phyloP scores from a whole-genome alignment of 2,329 filamentous ascomycete species.

The Alternaria sp. region DNA sequence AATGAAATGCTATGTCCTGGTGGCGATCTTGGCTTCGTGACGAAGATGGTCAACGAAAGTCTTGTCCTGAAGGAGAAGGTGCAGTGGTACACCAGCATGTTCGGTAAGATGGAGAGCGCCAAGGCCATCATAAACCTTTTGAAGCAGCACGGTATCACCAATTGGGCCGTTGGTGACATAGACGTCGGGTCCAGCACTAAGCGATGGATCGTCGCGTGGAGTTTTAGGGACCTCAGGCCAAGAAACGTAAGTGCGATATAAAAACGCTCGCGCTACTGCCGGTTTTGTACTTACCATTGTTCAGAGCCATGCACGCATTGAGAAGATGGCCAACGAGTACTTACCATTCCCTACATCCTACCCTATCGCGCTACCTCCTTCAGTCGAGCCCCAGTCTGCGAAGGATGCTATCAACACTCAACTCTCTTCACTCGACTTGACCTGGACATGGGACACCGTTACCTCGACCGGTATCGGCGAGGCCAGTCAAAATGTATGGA shows the following conservation, averaged over 20 bases:
- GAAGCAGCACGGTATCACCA: conserved; percentile 67
- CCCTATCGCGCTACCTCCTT: conserved; percentile 55
- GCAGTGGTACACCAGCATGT: conserved; percentile 90
- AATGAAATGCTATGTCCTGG: conserved; percentile 86
- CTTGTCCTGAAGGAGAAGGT: conserved; percentile 67
- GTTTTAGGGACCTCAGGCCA: conserved; percentile 74
- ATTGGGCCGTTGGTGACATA: conserved; percentile 84
- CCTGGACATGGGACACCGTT: conserved; percentile 70
- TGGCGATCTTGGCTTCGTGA: conserved; percentile 79
- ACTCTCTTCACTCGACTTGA: conserved; percentile 65
- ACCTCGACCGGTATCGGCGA: conserved; percentile 67
- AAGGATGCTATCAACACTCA: conserved; percentile 57
- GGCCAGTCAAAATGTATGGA: conserved; percentile 78
- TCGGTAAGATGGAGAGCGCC: conserved; percentile 79
- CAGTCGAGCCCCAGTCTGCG: conserved; percentile 31
- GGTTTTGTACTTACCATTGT: not conserved
- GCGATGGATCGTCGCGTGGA: conserved; percentile 91
- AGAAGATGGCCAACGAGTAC: conserved; percentile 59
- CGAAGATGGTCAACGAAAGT: conserved; percentile 75
- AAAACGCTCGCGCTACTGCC: not conserved
- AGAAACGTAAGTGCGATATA: conserved; percentile 52
- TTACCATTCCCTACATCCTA: conserved; percentile 63
- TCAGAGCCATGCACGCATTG: conserved; percentile 38
- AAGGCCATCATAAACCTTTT: conserved; percentile 68
- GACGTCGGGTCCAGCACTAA: conserved; percentile 77